Percentiles rank a stretch among this genome's conserved stretches.
Evolutionary conservation across 352 stramenopile genomes (phyloP).

Genomic region (Saprolegnia parasitica): DNA sequence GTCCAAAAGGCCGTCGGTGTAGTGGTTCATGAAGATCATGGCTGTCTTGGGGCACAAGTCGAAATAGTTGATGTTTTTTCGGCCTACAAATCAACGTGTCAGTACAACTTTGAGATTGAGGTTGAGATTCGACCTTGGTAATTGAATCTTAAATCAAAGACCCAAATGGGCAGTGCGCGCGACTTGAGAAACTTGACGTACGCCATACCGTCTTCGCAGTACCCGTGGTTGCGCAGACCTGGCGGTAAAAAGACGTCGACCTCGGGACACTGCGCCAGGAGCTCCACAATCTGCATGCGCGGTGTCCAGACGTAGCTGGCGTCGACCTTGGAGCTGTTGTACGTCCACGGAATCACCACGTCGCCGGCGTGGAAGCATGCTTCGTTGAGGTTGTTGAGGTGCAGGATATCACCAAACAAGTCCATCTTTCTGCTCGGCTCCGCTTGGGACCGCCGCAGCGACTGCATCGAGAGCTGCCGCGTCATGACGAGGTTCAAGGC

Average conservation of each 20-base stretch:
- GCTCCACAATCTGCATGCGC: no score
- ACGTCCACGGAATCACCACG: slow-evolving; percentile 16
- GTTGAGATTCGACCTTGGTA: slow-evolving; percentile 33
- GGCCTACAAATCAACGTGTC: no score
- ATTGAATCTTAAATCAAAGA: slow-evolving; percentile 40
- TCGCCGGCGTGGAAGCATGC: slow-evolving; percentile 17
- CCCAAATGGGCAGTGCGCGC: slow-evolving; percentile 43
- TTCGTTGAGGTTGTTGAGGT: slow-evolving; percentile 23
- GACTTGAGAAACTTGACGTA: slow-evolving; percentile 45
- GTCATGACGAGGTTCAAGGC: no score
- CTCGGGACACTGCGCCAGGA: slow-evolving; percentile 38
- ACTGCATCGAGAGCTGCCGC: no score
- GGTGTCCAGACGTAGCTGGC: not conserved
- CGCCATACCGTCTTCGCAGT: slow-evolving; percentile 59
- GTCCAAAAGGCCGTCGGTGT: slow-evolving; percentile 36
- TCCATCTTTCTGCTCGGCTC: no score
- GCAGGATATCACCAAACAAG: slow-evolving; percentile 11
- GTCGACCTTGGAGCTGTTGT: slow-evolving; percentile 18
- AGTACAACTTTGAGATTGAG: slow-evolving; percentile 32
- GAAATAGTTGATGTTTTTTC: slow-evolving; percentile 35
- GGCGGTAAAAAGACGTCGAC: slow-evolving; percentile 53
- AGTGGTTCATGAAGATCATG: slow-evolving; percentile 60
- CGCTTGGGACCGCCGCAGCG: no score
- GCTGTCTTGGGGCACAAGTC: slow-evolving; percentile 46
- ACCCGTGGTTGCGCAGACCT: slow-evolving; percentile 46